Base-by-base conservation (phyloP, 1,139 yeast species). In the Geotrichum siamense region DNA sequence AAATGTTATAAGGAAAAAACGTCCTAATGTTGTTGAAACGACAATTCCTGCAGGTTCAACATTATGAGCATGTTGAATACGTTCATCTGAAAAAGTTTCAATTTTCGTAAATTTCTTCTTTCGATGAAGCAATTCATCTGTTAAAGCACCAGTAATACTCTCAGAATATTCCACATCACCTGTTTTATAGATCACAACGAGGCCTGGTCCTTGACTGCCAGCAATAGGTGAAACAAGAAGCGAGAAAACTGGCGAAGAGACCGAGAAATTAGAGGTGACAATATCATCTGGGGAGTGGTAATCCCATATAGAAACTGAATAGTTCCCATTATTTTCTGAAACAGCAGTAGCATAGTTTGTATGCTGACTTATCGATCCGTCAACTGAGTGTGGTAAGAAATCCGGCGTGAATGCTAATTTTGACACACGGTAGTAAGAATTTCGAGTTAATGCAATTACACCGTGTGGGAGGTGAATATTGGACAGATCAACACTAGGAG, bases 11-110 rank as follows among this genome's bases (percentile, higher is more conserved):
- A 83, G 67, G 10, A 82, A 61, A 39, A 82, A 75, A 49, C 93
- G 67, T 31, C 85, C 86, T 55, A 75, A 69, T 4, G 86, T 76
- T 0, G 96, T 85, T 4, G 87, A 75, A 9, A 83, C 60, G 1
- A 81, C 69, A 5, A 86, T 65, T 1, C 95, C 94, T 2, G 83
- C 78, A 0, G 93, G 91, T 52, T 82, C 89, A 13, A 80, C 71
- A 50, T 75, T 76, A 49, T 78, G 75, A 2, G 81, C 74, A 36
- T 71, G 59, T 1, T 78, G 75, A 21, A 85, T 68, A 39, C 52
- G 54, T 55, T 68, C 55, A 50, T 62, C 57, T 43, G 61, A 51
- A 37, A 66, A 64, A 3, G 72, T 55, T 38, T 63, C 65, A 22
- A 70, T 58, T 3, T 59, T 53, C 37, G 61, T 64, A 15, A 68